Percentiles rank a stretch among this genome's conserved stretches.
Conservation (phyloP, 2,329 filamentous ascomycete species). For the Fusarium napiforme region DNA sequence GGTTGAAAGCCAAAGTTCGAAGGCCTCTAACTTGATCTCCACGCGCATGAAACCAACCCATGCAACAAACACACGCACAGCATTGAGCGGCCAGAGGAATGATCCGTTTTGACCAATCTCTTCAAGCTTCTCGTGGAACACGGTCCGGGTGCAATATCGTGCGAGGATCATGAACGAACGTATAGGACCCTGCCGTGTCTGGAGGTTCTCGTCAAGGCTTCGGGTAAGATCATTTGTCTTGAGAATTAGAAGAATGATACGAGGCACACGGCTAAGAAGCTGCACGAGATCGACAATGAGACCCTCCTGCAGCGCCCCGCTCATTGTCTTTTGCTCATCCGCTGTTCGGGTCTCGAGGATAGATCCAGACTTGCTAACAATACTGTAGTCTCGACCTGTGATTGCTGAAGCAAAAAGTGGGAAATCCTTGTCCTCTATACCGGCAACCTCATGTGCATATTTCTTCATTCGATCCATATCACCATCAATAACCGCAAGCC, state of each 20-base stretch:
- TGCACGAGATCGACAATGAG: slow-evolving; percentile 89
- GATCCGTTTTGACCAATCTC: slow-evolving; percentile 64
- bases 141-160: slow-evolving; percentile 73
- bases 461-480: slow-evolving; percentile 87
- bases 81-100: slow-evolving; percentile 68
- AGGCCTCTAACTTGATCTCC: slow-evolving; percentile 70
- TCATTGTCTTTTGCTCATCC: slow-evolving; percentile 88
- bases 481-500: slow-evolving; percentile 93
- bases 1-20: slow-evolving; percentile 69
- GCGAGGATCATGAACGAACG: slow-evolving; percentile 75
- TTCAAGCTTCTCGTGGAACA: slow-evolving; percentile 73
- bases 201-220: slow-evolving; percentile 89
- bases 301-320: slow-evolving; percentile 84
- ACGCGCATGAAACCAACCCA: slow-evolving; percentile 70
- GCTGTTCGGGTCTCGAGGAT: slow-evolving; percentile 70
- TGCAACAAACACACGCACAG: slow-evolving; percentile 63
- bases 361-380: slow-evolving; percentile 71
- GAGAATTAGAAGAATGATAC: slow-evolving; percentile 92
- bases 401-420: slow-evolving; percentile 96
- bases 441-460: slow-evolving; percentile 89
- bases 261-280: slow-evolving; percentile 86
- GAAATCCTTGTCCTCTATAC: slow-evolving; percentile 89
- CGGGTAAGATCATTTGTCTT: slow-evolving; percentile 98
- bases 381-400: slow-evolving; percentile 88
- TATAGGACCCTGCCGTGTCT: slow-evolving; percentile 75